phyloP scores from a whole-genome alignment of 2,329 filamentous ascomycete species.

The Fusarium bactridioides region DNA sequence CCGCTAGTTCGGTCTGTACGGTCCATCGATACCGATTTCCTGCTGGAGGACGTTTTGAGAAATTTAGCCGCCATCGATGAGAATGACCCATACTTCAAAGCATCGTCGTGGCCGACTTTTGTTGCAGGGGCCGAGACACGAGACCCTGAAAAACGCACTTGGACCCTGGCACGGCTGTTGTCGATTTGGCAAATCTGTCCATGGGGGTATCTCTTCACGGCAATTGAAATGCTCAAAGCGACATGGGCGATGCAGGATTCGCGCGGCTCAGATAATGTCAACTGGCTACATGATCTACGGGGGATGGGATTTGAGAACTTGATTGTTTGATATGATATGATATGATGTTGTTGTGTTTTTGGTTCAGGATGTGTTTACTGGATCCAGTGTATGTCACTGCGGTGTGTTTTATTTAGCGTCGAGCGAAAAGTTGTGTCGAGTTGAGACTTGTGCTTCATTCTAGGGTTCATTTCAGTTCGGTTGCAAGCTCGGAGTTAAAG shows the following conservation, averaged over 20 bases:
- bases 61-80: constrained; percentile 59
- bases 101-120: constrained; percentile 67
- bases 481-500: constrained; percentile 16
- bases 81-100: constrained; percentile 63
- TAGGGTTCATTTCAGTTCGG: constrained; percentile 12
- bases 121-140: constrained; percentile 64
- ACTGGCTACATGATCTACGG: constrained; percentile 55
- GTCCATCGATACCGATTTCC: constrained; percentile 52
- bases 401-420: constrained; percentile 20
- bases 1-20: constrained; percentile 49
- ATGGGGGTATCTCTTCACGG: constrained; percentile 60
- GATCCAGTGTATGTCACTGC: constrained; percentile 2
- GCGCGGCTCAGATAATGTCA: constrained; percentile 34
- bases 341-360: constrained; percentile 4
- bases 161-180: constrained; percentile 59
- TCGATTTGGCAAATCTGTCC: constrained; percentile 56
- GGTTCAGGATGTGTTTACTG: background rate
- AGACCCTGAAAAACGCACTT: constrained; percentile 55
- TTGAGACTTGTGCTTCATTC: constrained; percentile 17
- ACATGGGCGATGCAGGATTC: constrained; percentile 57
- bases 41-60: constrained; percentile 59
- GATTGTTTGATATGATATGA: constrained; percentile 49
- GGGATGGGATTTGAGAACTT: constrained; percentile 55
- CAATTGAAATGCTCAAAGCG: constrained; percentile 57
- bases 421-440: constrained; percentile 22